Conservation (phyloP, 768 basidiomycete genomes). For the Trametes coccinea region DNA sequence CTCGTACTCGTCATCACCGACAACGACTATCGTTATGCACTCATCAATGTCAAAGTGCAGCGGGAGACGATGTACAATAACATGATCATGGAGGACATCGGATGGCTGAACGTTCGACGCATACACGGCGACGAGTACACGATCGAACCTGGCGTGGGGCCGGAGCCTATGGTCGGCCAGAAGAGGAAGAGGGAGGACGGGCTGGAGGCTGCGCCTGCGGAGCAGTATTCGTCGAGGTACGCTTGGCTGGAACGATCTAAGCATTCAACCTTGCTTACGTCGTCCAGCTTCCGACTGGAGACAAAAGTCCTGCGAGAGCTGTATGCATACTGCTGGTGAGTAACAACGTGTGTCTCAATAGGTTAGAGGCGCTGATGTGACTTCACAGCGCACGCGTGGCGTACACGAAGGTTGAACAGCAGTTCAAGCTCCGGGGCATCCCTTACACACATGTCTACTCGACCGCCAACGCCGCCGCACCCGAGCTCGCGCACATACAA, state of each 20-base stretch:
- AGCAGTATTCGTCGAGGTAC: slow-evolving; percentile 28
- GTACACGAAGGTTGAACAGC: slow-evolving; percentile 85
- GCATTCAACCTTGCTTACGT: background rate
- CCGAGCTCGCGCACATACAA: slow-evolving; percentile 58
- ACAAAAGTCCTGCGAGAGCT: slow-evolving; percentile 74
- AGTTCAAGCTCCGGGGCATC: slow-evolving; percentile 80
- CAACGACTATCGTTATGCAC: slow-evolving; percentile 75
- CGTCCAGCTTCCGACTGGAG: slow-evolving; percentile 59
- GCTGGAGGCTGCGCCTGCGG: slow-evolving; percentile 16
- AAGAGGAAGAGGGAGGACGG: slow-evolving; percentile 34
- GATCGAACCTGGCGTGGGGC: slow-evolving; percentile 9
- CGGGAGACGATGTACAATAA: slow-evolving; percentile 55
- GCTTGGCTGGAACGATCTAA: background rate
- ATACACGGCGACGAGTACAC: slow-evolving; percentile 42
- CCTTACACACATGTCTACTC: slow-evolving; percentile 77
- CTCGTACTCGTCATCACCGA: slow-evolving; percentile 83
- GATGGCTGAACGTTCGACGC: slow-evolving; percentile 72
- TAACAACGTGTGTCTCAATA: too few relatives aligned
- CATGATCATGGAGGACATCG: slow-evolving; percentile 75
- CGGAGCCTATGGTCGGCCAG: slow-evolving; percentile 25
- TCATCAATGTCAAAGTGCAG: slow-evolving; percentile 65
- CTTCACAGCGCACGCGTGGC: slow-evolving; percentile 76
- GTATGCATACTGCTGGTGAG: slow-evolving; percentile 86
- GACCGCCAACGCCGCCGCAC: slow-evolving; percentile 38
- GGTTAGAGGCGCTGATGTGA: too few relatives aligned